Percentiles rank a stretch among this genome's conserved stretches.
Conservation (phyloP, 108 stramenopile species). For the Stephanodiscus triporus region DNA sequence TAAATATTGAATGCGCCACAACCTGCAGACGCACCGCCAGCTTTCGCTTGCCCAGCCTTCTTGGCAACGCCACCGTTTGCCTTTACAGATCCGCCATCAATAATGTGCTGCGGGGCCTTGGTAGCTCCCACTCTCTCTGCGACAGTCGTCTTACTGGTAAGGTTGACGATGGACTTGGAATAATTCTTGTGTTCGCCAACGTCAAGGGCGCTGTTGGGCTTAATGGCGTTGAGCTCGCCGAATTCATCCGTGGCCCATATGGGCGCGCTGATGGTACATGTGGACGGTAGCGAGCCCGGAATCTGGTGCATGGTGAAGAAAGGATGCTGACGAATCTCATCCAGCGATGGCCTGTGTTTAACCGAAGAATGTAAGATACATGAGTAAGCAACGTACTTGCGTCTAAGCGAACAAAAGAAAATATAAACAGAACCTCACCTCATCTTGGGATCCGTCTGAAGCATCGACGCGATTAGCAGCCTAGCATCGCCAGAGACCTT, state of each 20-base stretch:
- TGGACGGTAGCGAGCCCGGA: slow-evolving; percentile 68
- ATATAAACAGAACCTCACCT: slow-evolving; percentile 39
- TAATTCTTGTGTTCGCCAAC: slow-evolving; percentile 11
- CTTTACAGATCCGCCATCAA: neutral
- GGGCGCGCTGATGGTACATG: slow-evolving; percentile 60
- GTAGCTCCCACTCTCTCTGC: neutral
- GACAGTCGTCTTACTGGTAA: slow-evolving; percentile 2
- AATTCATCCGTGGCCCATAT: slow-evolving; percentile 66
- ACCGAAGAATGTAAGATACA: neutral
- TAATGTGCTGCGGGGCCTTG: neutral
- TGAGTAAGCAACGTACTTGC: neutral
- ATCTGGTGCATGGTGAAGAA: slow-evolving; percentile 77
- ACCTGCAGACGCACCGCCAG: slow-evolving; percentile 8
- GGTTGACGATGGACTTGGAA: neutral
- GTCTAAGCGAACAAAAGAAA: neutral
- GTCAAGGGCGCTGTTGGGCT: slow-evolving; percentile 49
- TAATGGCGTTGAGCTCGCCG: slow-evolving; percentile 49
- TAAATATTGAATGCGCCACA: slow-evolving; percentile 47
- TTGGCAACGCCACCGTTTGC: neutral
- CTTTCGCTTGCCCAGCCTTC: neutral
- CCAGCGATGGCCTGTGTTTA: slow-evolving; percentile 71
- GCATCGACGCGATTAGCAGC: slow-evolving; percentile 85
- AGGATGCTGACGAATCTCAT: slow-evolving; percentile 74
- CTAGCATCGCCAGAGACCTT: slow-evolving; percentile 82
- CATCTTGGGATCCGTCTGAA: slow-evolving; percentile 87